Evolutionary conservation across 768 basidiomycete species (phyloP).

Genomic region (Termitomyces bulborhizus): DNA sequence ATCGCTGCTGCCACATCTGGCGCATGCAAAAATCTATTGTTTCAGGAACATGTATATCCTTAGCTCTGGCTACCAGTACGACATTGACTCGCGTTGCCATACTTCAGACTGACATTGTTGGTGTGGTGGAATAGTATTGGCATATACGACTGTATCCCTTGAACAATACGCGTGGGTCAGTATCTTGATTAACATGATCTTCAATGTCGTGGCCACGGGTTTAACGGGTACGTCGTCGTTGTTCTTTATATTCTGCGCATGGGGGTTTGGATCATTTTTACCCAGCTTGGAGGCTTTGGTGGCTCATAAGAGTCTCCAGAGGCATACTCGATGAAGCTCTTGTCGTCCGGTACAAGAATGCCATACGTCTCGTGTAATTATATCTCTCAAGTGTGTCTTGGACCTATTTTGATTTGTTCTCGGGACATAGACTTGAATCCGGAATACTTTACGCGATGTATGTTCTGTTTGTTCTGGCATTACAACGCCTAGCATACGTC

Average conservation of each 20-base stretch:
- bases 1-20: not conserved
- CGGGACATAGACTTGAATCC: not conserved
- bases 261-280: not conserved
- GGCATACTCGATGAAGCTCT: not conserved
- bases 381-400: not conserved
- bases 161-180: not conserved
- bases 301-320: not conserved
- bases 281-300: not conserved
- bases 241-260: not conserved
- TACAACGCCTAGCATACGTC: not conserved
- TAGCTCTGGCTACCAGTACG: not conserved
- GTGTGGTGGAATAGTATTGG: not conserved
- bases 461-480: not conserved
- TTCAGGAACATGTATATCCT: not conserved
- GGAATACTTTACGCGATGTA: not conserved
- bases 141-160: not conserved
- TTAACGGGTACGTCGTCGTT: not conserved
- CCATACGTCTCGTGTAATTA: not conserved
- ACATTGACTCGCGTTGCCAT: not conserved
- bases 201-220: not conserved
- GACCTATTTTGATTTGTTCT: not conserved
- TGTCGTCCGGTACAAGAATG: not conserved
- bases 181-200: not conserved
- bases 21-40: not conserved
- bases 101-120: not conserved